Evolutionary conservation across 176 grass and related monocot genomes (phyloP).

Genomic region (Saccharum officinarum): DNA sequence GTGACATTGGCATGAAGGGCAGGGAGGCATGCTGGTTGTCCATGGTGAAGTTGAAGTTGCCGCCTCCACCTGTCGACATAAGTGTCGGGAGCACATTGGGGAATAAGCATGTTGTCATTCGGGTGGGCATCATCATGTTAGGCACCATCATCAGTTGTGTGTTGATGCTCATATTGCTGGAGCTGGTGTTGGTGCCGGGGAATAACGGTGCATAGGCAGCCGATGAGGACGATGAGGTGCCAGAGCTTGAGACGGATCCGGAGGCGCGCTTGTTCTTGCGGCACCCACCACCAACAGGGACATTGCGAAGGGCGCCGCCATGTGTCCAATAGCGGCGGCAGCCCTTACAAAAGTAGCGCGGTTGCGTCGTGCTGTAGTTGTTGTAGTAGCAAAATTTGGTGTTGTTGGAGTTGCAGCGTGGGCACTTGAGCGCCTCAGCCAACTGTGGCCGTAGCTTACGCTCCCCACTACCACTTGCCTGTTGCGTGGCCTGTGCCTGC

Average conservation of each 20-base stretch:
- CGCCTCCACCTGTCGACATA: neutral
- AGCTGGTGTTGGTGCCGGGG: neutral
- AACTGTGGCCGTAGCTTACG: neutral
- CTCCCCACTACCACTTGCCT: neutral
- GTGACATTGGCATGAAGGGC: neutral
- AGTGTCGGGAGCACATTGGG: neutral
- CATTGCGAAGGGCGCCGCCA: neutral
- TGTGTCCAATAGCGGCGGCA: neutral
- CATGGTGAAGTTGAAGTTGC: neutral
- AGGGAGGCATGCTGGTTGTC: neutral
- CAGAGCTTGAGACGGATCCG: neutral
- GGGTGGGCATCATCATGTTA: neutral
- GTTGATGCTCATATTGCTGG: neutral
- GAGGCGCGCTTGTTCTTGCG: neutral
- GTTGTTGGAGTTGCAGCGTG: neutral
- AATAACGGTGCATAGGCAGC: neutral
- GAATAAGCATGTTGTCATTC: neutral
- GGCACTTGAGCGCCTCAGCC: neutral
- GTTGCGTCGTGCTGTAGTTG: neutral
- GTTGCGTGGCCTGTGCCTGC: neutral
- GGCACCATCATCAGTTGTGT: neutral
- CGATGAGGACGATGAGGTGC: neutral
- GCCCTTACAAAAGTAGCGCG: neutral
- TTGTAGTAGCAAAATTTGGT: neutral
- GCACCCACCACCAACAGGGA: neutral